A percentile compares a stretch with the other conserved stretches of the same genome.
Conservation (phyloP, 2,329 filamentous ascomycete genomes). For the Neonectria ditissima region DNA sequence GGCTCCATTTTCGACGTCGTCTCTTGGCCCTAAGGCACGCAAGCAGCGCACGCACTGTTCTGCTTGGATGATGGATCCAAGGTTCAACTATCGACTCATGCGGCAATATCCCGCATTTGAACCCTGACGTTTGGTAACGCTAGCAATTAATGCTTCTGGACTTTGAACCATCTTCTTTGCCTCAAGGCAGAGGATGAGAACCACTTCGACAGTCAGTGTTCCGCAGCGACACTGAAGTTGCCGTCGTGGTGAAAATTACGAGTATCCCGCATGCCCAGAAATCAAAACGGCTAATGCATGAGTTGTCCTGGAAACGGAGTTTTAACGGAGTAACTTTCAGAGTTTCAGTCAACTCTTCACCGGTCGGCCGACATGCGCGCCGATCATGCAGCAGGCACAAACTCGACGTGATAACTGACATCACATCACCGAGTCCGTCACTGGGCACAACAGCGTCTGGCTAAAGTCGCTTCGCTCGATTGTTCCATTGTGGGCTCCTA, state of each 20-base stretch:
- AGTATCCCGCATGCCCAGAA: not conserved
- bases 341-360: constrained; percentile 1
- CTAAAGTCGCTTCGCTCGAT: not conserved
- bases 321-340: not conserved
- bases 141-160: too few relatives aligned
- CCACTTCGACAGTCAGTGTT: not conserved
- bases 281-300: not conserved
- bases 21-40: constrained; percentile 23
- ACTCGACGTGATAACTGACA: constrained; percentile 4
- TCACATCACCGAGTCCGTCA: not conserved
- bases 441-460: not conserved
- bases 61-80: constrained; percentile 1
- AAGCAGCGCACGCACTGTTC: not conserved
- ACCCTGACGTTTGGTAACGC: not conserved
- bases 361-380: constrained; percentile 18
- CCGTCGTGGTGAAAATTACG: not conserved
- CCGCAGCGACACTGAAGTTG: not conserved
- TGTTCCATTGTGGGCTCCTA: not conserved
- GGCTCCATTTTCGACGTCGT: constrained; percentile 33
- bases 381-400: constrained; percentile 6
- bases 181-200: not conserved
- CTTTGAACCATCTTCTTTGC: too few relatives aligned
- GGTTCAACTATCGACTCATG: not conserved
- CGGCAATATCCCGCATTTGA: not conserved
- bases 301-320: not conserved